phyloP scores from a whole-genome alignment of 139 green algal genomes.

The Pedinophyceae sp. region DNA sequence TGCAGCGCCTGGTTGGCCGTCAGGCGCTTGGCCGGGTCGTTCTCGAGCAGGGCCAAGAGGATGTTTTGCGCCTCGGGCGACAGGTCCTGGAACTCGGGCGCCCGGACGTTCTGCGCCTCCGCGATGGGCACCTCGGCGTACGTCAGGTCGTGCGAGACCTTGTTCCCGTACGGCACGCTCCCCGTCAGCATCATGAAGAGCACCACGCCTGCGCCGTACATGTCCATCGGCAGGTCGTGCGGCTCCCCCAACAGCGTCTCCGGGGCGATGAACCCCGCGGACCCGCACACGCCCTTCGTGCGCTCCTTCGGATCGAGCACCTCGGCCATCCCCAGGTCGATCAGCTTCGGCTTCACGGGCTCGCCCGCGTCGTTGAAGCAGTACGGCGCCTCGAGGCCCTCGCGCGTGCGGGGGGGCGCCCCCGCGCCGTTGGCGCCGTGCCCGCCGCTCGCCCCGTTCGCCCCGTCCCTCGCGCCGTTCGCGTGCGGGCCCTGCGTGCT shows the following conservation, averaged over 20 bases:
- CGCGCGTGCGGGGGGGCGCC: not conserved
- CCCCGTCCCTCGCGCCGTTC: not conserved
- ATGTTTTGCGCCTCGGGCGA: no score
- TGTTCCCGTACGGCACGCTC: not conserved
- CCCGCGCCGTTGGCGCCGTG: not conserved
- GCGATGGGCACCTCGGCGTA: not conserved
- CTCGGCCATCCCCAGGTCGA: not conserved
- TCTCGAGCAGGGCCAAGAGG: no score
- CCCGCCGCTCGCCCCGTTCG: not conserved
- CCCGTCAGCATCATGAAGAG: slow-evolving; percentile 1
- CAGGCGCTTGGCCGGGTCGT: no score
- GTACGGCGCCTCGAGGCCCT: no score
- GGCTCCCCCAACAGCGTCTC: not conserved
- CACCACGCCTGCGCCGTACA: not conserved
- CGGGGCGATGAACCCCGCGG: not conserved
- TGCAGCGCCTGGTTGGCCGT: no score
- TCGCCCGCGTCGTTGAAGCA: no score
- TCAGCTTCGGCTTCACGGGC: no score
- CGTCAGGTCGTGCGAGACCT: not conserved
- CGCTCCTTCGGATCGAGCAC: not conserved
- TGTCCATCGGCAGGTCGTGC: not conserved
- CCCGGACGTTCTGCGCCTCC: not conserved
- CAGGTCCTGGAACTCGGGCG: no score
- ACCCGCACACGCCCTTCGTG: not conserved
- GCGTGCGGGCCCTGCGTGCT: no score